These are phyloP conservation scores for Cucurbita argyrosperma DNA, from an alignment of 306 rosid species.

Conservation along the genomic window DNA sequence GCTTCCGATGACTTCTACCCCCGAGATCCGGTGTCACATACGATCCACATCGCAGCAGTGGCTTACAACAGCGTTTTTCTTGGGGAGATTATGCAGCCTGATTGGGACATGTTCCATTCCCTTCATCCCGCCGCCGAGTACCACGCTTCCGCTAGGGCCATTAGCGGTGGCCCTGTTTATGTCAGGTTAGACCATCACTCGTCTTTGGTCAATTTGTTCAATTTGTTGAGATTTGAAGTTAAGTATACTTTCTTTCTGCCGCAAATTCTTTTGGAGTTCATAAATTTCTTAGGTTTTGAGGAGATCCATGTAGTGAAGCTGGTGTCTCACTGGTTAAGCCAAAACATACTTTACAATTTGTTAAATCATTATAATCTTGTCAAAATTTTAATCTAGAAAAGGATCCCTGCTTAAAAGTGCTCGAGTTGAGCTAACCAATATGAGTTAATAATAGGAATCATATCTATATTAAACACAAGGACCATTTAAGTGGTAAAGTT, in stretches of 20 bases:
- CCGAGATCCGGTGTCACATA: slow-evolving; percentile 63
- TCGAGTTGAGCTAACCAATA: no score
- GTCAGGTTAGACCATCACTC: slow-evolving; percentile 24
- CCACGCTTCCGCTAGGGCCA: slow-evolving; percentile 82
- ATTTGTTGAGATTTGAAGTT: neutral
- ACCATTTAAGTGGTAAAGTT: no score
- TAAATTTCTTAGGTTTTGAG: no score
- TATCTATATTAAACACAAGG: no score
- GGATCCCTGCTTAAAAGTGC: no score
- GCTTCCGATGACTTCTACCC: slow-evolving; percentile 93
- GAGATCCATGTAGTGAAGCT: no score
- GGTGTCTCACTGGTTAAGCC: no score
- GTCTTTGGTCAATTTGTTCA: neutral
- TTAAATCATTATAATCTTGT: no score
- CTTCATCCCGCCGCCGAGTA: slow-evolving; percentile 73
- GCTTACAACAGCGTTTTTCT: slow-evolving; percentile 79
- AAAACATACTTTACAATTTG: no score
- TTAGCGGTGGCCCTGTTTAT: slow-evolving; percentile 86
- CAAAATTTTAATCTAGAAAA: no score
- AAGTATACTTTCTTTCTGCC: neutral
- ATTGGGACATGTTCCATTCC: slow-evolving; percentile 98
- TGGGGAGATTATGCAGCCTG: slow-evolving; percentile 86
- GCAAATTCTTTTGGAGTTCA: neutral
- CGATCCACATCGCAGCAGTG: slow-evolving; percentile 79
- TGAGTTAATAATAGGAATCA: no score